Percentiles rank a stretch among this genome's conserved stretches.
These are phyloP conservation scores for Coemansia sp. DNA, from an alignment of 192 early-diverging fungal genomes.

Conservation along the genomic window DNA sequence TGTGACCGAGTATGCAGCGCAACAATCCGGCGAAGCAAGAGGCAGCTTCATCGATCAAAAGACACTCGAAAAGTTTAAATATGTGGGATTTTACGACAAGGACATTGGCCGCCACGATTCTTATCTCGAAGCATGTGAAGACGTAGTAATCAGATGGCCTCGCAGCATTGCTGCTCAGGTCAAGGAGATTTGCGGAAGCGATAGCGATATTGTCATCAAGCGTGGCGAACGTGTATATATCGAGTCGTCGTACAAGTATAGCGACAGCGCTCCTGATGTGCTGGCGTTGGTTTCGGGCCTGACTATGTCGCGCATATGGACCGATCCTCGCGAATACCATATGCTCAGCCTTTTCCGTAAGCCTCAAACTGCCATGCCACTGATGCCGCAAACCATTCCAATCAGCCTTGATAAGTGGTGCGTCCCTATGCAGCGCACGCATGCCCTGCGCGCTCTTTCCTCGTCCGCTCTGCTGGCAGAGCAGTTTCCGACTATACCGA, in stretches of 20 bases:
- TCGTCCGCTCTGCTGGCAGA: not conserved
- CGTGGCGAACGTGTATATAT: conserved; percentile 83
- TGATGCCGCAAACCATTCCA: not conserved
- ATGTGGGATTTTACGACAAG: conserved; percentile 72
- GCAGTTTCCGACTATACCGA: conserved; percentile 56
- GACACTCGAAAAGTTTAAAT: conserved; percentile 68
- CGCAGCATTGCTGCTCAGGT: conserved; percentile 11
- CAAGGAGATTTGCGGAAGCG: conserved; percentile 15
- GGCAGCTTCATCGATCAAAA: too few relatives aligned
- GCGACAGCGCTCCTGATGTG: conserved; percentile 51
- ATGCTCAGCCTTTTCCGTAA: conserved; percentile 59
- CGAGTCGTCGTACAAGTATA: conserved; percentile 89
- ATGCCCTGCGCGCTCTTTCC: not conserved
- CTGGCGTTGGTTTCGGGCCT: conserved; percentile 56
- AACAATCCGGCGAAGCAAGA: not conserved
- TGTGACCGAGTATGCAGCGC: conserved; percentile 45
- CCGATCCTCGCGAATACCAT: conserved; percentile 56
- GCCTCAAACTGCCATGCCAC: conserved; percentile 28
- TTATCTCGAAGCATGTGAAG: conserved; percentile 63
- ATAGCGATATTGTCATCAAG: conserved; percentile 49
- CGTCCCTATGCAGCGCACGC: not conserved
- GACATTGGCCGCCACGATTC: conserved; percentile 74
- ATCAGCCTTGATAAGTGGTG: conserved; percentile 22
- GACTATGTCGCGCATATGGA: conserved; percentile 53
- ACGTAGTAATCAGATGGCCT: conserved; percentile 55